Base-by-base conservation (phyloP, 225 moss, liverwort and hornwort species). In the Straminergon stramineum region DNA sequence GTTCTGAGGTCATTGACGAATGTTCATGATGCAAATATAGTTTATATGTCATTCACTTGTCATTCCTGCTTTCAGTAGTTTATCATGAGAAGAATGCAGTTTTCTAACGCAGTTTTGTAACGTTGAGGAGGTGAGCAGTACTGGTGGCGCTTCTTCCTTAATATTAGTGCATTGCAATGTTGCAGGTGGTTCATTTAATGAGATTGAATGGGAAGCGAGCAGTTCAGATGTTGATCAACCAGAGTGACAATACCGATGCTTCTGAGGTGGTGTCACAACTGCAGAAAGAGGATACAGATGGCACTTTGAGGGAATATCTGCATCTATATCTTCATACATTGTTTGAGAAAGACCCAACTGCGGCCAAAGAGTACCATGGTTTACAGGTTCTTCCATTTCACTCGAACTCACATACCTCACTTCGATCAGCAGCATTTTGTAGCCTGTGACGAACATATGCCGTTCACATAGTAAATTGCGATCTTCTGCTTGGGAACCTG, bases 291-390 rank as follows among this genome's bases (percentile, higher is more conserved):
- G 96, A 93, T 89, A 55, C 76, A 62, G 94, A 96, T 86, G 95
- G 95, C 32, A 86, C 83, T 65, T 83, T 93, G 89, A 94, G 95
- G 82, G 83, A 93, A 90, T 93, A 95, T 88, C 69, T 99, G 73
- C 99, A 99, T 88, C 93, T 96, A 35, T 99, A 99, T 84, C 94
- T 99, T 68, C 97, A 99, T 91, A 95, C 93, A 53, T 92, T 99
- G 83, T 99, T 95, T 90, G 99, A 99, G 92, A 97, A 97, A 90
- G 97, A 97, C 85, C 99, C 97, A 64, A 95, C 94, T 91, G 97
- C 97, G 79, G 95, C 95, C 91, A 96, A 91, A 91, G 96, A 97
- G 37, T 99, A 95, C 89, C 99, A 99, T 93, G 94, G 95, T 51
- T 90, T 99, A 91, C 99, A 99, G 99, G 99, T 99, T 90, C 77